Evolutionary conservation across 371 early-diverging fungal species (phyloP), one percentile per base, ranked within the genome.

Genomic region (Zychaea mexicana): DNA sequence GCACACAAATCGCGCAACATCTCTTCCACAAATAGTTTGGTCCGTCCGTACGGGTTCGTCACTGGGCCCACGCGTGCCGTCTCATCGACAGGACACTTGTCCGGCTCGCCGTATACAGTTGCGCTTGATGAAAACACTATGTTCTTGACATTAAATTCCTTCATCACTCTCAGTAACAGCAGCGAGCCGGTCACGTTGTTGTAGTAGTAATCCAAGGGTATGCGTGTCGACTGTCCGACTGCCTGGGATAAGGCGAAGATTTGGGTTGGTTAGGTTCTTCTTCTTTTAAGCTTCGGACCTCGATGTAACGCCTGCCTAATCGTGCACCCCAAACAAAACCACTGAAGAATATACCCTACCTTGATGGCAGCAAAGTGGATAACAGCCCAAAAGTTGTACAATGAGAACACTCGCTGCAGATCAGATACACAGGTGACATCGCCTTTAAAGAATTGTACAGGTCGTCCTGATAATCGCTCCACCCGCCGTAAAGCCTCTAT

Each of bases 311-410:
- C n/a, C n/a, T n/a, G n/a, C n/a, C n/a, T n/a, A n/a, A n/a, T n/a
- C n/a, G n/a, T n/a, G n/a, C n/a, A n/a, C n/a, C n/a, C n/a, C n/a
- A n/a, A n/a, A n/a, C n/a, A n/a, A n/a, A n/a, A n/a, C n/a, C n/a
- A n/a, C n/a, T n/a, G n/a, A 33, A 8, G 8, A 15, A 27, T 45
- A 8, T 60, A 0, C 5, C 30, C 55, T 66, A 76, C 79, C 64
- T 96, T 96, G 58, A 93, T 79, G 1, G 93, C 96, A 0, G 96
- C 96, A 72, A 96, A 94, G 70, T 96, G 96, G 66, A 96, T 84
- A 7, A 96, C 94, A 57, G 91, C 88, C 70, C 77, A 78, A 62
- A 96, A 84, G n/a, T 71, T 61, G 70, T 89, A 87, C 52, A 82
- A 70, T 22, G 62, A 39, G 74, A 95, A 95, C 38, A 94, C 85